A percentile compares a stretch with the other conserved stretches of the same genome.
Evolutionary conservation across 2,329 filamentous ascomycete species (phyloP).

Genomic region (Diatrype stigma): DNA sequence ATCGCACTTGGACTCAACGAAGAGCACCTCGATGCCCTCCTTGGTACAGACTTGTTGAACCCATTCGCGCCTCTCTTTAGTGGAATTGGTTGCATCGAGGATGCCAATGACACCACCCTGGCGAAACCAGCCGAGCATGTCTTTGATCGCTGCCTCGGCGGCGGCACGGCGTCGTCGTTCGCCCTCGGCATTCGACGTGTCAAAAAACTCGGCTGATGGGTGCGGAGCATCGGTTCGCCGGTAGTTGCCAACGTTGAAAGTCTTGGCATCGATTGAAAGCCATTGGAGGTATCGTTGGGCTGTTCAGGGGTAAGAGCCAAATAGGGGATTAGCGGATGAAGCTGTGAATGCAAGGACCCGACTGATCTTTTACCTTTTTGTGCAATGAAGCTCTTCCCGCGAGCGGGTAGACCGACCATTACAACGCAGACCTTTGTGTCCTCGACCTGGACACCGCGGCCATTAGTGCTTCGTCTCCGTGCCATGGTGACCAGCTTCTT

Average conservation of each 20-base stretch:
- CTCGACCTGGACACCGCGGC: conserved; percentile 79
- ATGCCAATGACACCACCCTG: conserved; percentile 82
- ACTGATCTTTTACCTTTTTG: conserved; percentile 69
- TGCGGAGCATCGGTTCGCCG: conserved; percentile 86
- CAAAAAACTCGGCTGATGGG: conserved; percentile 92
- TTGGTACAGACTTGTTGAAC: conserved; percentile 74
- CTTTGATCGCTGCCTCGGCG: conserved; percentile 83
- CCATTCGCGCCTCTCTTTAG: conserved; percentile 84
- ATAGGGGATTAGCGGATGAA: conserved; percentile 5
- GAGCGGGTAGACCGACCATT: conserved; percentile 94
- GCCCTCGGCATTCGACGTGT: conserved; percentile 82
- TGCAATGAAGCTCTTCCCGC: conserved; percentile 96
- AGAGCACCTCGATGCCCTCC: conserved; percentile 83
- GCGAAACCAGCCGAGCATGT: conserved; percentile 93
- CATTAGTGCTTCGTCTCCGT: conserved; percentile 45
- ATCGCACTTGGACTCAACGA: conserved; percentile 96
- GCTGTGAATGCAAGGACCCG: background rate
- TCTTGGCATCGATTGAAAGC: conserved; percentile 89
- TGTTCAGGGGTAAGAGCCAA: conserved; percentile 32
- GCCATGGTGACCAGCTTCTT: conserved; percentile 26
- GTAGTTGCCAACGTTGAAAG: conserved; percentile 97
- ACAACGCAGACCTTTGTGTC: conserved; percentile 96
- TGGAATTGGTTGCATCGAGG: conserved; percentile 94
- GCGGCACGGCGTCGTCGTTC: conserved; percentile 84
- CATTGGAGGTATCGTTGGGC: conserved; percentile 92